These are phyloP conservation scores for Antrodiella citrinella DNA, from an alignment of 768 basidiomycete species.

Conservation along the genomic window DNA sequence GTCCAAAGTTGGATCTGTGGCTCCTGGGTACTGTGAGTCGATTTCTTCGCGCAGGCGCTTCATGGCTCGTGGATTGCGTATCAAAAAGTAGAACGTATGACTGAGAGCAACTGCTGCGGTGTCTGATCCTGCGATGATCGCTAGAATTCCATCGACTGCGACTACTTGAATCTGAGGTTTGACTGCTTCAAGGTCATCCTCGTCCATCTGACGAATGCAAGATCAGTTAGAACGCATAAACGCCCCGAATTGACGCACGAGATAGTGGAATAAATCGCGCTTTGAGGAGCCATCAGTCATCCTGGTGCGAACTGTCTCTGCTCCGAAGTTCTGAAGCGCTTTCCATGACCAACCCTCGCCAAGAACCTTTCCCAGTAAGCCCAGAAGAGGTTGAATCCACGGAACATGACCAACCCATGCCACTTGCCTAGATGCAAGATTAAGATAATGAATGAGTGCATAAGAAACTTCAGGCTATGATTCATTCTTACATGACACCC, in stretches of 20 bases:
- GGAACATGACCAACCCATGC: not conserved
- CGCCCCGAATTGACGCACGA: too few species aligned
- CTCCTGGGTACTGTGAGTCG: conserved; percentile 15
- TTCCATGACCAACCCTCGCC: not conserved
- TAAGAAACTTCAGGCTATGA: too few species aligned
- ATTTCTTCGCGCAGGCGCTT: conserved; percentile 17
- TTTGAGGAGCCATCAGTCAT: not conserved
- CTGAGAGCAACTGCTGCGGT: conserved; percentile 16
- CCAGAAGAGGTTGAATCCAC: not conserved
- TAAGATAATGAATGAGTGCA: too few species aligned
- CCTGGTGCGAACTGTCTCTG: not conserved
- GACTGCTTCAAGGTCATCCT: conserved; percentile 18
- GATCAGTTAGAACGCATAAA: too few species aligned
- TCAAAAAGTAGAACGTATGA: conserved; percentile 18
- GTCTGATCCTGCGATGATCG: conserved; percentile 13
- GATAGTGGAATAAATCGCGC: conserved; percentile 34
- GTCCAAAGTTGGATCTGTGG: conserved; percentile 14
- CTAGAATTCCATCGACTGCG: conserved; percentile 26
- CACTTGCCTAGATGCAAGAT: not conserved
- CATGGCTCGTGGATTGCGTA: conserved; percentile 13
- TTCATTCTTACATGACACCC: not conserved
- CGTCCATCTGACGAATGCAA: conserved; percentile 15
- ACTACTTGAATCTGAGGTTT: conserved; percentile 20
- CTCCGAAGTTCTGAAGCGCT: not conserved
- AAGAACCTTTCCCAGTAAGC: not conserved